Evolutionary conservation across 257 asterid species (phyloP), one percentile per base, ranked within the genome.

Genomic region (Penstemon eatonii): DNA sequence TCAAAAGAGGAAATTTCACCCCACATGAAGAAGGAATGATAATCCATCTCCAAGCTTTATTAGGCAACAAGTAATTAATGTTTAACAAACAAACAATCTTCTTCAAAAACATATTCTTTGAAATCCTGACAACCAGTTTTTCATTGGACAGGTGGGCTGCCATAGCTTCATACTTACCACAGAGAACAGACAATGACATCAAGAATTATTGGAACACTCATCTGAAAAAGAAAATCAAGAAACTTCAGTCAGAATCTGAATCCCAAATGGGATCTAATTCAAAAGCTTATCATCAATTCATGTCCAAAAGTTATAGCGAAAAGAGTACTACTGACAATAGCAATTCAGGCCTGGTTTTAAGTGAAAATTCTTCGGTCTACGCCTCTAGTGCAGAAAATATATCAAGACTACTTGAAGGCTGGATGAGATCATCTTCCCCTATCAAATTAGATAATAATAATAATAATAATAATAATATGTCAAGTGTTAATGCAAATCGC

Each of bases 21-120:
- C 84, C 97, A 51, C 97, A 92, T 78, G 98, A 92, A 78, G 96
- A 92, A 79, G 98, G 97, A 77, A 90, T 90, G 98, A 92, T 92
- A 7, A 83, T 92, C 38, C 97, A 92, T 78, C 98, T 92, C 54
- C 98, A 92, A 83, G 97, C 97, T 75, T 76, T 92, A 51, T 52
- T 92, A 72, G 98, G 98, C 46, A 92, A 92, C 90, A 92, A 92
- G 98, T 92, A 87, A 79, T 79, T 25, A 25, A 25, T 25, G 33
- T 25, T 25, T 25, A 25, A 25, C 33, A 15, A 15, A 15, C 18
- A 15, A 15, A 15, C 18, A 25, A 25, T 25, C 1, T 25, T 25
- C 33, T 25, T 25, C 33, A 25, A 25, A 25, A 25, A 25, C 33
- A 25, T 25, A 1, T 25, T 25, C 33, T 25, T 25, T 25, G 33